These are phyloP conservation scores for Zymoseptoria ardabiliae DNA, from an alignment of 2,329 filamentous ascomycete species.

Conservation along the genomic window DNA sequence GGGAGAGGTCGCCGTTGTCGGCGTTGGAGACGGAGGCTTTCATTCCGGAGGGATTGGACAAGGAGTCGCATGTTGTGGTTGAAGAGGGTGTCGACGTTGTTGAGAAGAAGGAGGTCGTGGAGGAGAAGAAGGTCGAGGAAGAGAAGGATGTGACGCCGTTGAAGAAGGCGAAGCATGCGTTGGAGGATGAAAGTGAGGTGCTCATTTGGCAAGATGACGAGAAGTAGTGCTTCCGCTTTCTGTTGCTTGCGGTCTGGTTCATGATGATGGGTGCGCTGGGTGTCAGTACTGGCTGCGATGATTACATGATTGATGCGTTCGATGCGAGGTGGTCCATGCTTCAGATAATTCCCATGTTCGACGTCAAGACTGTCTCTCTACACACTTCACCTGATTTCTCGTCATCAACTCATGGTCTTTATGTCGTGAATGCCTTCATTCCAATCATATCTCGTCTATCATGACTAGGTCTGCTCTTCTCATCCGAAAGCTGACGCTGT, in stretches of 20 bases:
- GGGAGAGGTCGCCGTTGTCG: conserved; percentile 27
- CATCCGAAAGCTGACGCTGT: too few relatives aligned
- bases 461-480: too few relatives aligned
- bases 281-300: conserved; percentile 1
- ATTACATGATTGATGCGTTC: neutral
- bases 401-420: too few relatives aligned
- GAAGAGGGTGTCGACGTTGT: neutral
- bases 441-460: neutral
- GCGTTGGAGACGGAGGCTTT: conserved; percentile 31
- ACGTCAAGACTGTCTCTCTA: neutral
- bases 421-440: neutral
- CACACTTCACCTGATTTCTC: neutral
- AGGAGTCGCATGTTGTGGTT: conserved; percentile 26
- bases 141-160: conserved; percentile 9
- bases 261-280: neutral
- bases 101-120: conserved; percentile 3
- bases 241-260: neutral
- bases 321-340: neutral
- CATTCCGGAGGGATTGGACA: conserved; percentile 28
- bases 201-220: conserved; percentile 23
- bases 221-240: neutral
- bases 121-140: conserved; percentile 3
- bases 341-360: neutral
- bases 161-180: neutral
- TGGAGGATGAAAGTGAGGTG: conserved; percentile 17